phyloP scores from a whole-genome alignment of 1,284 basidiomycete genomes.

The Rhodotorula mucilaginosa region DNA sequence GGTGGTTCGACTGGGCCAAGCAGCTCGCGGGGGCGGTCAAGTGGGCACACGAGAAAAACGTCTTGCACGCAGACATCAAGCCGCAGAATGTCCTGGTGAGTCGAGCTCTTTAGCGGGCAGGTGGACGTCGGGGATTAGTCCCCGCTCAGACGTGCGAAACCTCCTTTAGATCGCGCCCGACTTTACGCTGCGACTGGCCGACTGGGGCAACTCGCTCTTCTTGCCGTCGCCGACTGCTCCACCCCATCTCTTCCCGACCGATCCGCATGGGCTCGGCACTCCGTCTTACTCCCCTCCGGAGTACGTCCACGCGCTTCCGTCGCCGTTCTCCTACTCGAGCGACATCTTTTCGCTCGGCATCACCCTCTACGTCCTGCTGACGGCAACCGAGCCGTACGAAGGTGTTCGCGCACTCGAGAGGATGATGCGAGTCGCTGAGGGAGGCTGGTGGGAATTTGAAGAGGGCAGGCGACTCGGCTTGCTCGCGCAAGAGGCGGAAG shows the following conservation, averaged over 20 bases:
- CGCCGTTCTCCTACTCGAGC: constrained; percentile 52
- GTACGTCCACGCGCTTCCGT: constrained; percentile 48
- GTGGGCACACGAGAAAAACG: constrained; percentile 52
- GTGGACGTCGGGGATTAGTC: no score
- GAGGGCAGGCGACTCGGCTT: constrained; percentile 47
- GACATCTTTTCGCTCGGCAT: constrained; percentile 56
- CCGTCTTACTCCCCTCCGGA: constrained; percentile 56
- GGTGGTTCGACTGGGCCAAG: constrained; percentile 51
- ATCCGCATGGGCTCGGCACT: constrained; percentile 54
- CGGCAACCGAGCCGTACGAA: constrained; percentile 53
- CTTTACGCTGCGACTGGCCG: constrained; percentile 48
- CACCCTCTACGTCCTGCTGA: constrained; percentile 53
- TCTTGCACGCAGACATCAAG: constrained; percentile 55
- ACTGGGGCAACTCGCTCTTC: constrained; percentile 54
- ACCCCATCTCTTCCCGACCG: constrained; percentile 43
- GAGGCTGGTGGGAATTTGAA: constrained; percentile 53
- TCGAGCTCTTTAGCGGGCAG: not conserved
- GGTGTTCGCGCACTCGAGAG: constrained; percentile 50
- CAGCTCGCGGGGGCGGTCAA: constrained; percentile 50
- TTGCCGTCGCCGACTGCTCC: constrained; percentile 38
- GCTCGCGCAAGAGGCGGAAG: constrained; percentile 2
- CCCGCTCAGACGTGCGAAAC: not conserved
- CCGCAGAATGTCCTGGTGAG: constrained; percentile 47
- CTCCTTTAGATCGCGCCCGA: constrained; percentile 33
- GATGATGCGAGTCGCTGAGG: constrained; percentile 52